Evolutionary conservation across 2,329 filamentous ascomycete species (phyloP).

Genomic region (Exophiala sideris): DNA sequence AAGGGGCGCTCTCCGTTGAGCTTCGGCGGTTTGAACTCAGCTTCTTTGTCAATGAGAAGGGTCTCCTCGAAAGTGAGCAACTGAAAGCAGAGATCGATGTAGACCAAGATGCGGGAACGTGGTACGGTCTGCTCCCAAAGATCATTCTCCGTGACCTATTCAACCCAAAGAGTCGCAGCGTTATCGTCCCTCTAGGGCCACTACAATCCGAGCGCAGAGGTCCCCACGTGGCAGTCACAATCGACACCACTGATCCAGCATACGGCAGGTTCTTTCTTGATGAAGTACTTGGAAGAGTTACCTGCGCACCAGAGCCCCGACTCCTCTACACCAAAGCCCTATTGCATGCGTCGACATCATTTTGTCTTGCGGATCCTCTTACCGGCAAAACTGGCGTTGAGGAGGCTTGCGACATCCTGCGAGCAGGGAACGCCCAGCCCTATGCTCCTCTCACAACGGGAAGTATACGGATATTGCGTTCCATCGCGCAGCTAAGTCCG

Average conservation of each 20-base stretch:
- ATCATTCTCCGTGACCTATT: conserved; percentile 51
- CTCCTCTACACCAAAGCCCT: conserved; percentile 57
- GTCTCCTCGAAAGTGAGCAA: conserved; percentile 48
- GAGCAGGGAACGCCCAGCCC: conserved; percentile 3
- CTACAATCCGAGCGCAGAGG: conserved; percentile 32
- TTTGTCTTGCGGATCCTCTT: conserved; percentile 37
- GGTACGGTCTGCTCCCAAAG: conserved; percentile 59
- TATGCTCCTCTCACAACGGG: background rate
- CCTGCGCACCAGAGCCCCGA: conserved; percentile 55
- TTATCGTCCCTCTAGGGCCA: conserved; percentile 54
- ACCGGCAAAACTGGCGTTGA: conserved; percentile 34
- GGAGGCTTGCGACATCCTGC: conserved; percentile 32
- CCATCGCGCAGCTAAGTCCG: conserved; percentile 13
- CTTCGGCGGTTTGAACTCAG: conserved; percentile 52
- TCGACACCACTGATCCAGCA: conserved; percentile 27
- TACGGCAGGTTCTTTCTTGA: conserved; percentile 57
- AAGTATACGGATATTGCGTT: conserved; percentile 31
- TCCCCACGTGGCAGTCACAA: conserved; percentile 39
- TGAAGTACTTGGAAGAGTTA: conserved; percentile 52
- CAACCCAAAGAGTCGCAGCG: conserved; percentile 44
- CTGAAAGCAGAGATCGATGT: conserved; percentile 53
- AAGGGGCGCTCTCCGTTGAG: conserved; percentile 43
- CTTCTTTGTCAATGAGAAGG: conserved; percentile 49
- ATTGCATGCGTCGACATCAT: conserved; percentile 61
- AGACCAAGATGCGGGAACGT: conserved; percentile 58